Base-by-base conservation (phyloP, 2,329 filamentous ascomycete species). In the Phyllosticta citriasiana region DNA sequence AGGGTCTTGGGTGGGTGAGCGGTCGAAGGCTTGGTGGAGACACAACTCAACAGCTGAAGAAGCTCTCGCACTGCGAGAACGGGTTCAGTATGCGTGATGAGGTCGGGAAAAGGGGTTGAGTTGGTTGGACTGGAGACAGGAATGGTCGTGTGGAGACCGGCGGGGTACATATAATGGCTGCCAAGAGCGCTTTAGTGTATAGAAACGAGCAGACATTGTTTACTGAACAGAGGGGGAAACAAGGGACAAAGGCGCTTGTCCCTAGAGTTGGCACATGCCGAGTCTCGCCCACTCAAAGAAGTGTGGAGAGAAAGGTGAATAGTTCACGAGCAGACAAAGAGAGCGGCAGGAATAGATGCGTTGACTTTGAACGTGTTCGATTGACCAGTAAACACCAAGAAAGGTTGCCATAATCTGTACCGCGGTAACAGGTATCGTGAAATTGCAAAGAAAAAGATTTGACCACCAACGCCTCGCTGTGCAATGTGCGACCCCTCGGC, bases 401-500 rank as follows among this genome's bases (percentile, higher is more conserved):
- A 30, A 8, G 6, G 6, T 30, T 30, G 27, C 27, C 27, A 30
- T 30, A 8, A 30, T 30, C 27, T 6, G 9, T 30, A 8, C 27
- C 6, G 9, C 27, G 2, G 33, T 5, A 16, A 40, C 14, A 40
- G 4, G 33, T 14, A 40, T 40, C 10, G 10, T 16, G 33, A 40
- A 26, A 8, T 12, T 47, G 8, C 35, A 55, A 16, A 47, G 4
- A 52, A 22, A 51, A 53, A 26, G n/a, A 26, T 4, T 9, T 52
- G n/a, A 57, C 60, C 50, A 61, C 60, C 60, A 61, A 61, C 60
- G 55, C 60, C 60, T 54, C 51, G 60, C 60, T 61, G 19, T 40
- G 33, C 33, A 40, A 40, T 55, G 57, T 57, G 60, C 51, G 35
- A 40, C 26, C 51, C 33, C 47, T 19, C 22, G 52, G 27, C 35